Evolutionary conservation across 345 rosid species (phyloP).

Genomic region (Populus deltoides): DNA sequence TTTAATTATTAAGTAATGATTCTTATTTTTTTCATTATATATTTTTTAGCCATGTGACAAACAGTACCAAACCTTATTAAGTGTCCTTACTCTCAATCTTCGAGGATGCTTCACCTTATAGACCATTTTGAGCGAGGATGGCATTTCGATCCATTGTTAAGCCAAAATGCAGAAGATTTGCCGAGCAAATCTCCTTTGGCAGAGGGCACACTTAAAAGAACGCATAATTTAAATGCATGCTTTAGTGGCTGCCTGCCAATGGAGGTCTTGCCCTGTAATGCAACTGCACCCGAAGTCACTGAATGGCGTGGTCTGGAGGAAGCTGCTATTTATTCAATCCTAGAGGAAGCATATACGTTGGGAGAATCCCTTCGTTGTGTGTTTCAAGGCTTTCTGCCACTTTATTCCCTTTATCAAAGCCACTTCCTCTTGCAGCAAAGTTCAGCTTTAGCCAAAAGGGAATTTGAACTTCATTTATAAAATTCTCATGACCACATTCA

Average conservation of each 20-base stretch:
- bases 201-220: constrained; percentile 14
- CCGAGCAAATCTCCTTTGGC: constrained; percentile 57
- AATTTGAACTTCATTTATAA: too few species aligned
- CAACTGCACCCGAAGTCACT: constrained; percentile 7
- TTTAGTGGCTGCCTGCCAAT: constrained; percentile 32
- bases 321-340: background rate
- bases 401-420: background rate
- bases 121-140: background rate
- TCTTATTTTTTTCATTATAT: too few species aligned
- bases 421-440: too few species aligned
- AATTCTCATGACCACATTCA: too few species aligned
- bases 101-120: too few species aligned
- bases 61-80: too few species aligned
- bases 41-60: too few species aligned
- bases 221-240: too few species aligned
- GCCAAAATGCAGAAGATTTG: constrained; percentile 27
- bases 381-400: background rate
- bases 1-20: fast-evolving
- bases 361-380: constrained; percentile 1
- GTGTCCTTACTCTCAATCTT: too few species aligned
- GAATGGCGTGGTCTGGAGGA: background rate
- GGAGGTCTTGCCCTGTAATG: constrained; percentile 37
- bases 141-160: background rate
- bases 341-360: constrained; percentile 1
- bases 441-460: too few species aligned